Base-by-base conservation (phyloP, 176 grass and related monocot species). In the Oryza brachyantha region DNA sequence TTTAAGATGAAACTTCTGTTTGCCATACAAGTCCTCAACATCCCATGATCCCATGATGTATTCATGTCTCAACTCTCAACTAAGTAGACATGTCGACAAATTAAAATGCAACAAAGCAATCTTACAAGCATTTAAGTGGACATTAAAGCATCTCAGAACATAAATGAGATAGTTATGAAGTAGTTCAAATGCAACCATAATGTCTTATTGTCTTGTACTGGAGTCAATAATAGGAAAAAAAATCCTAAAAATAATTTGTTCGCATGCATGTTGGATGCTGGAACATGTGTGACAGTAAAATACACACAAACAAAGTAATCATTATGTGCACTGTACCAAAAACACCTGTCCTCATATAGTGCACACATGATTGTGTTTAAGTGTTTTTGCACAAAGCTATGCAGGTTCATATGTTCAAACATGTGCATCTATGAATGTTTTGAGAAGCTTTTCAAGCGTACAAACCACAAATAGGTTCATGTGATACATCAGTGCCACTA, bases 1-100 rank as follows among this genome's bases (percentile, higher is more conserved):
- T 42, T 58, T 70, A 66, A 43, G 19, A 45, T 70, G 52, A 31
- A 70, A 70, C 41, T 67, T 63, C n/a, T n/a, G n/a, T n/a, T n/a
- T n/a, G n/a, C n/a, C n/a, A n/a, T n/a, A n/a, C n/a, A n/a, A n/a
- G n/a, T n/a, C n/a, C n/a, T n/a, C n/a, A n/a, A n/a, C n/a, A n/a
- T n/a, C n/a, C n/a, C n/a, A n/a, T n/a, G n/a, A n/a, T n/a, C n/a
- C n/a, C n/a, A n/a, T n/a, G n/a, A n/a, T n/a, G n/a, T n/a, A n/a
- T n/a, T n/a, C n/a, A n/a, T n/a, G n/a, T n/a, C n/a, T n/a, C n/a
- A n/a, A n/a, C n/a, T n/a, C n/a, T n/a, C n/a, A n/a, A n/a, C n/a
- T n/a, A n/a, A n/a, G n/a, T n/a, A n/a, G n/a, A n/a, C n/a, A n/a
- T n/a, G n/a, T n/a, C n/a, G n/a, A n/a, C n/a, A n/a, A n/a, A n/a